A percentile compares a stretch with the other conserved stretches of the same genome.
Conservation (phyloP, 2,329 filamentous ascomycete genomes). For the Phoma herbarum region DNA sequence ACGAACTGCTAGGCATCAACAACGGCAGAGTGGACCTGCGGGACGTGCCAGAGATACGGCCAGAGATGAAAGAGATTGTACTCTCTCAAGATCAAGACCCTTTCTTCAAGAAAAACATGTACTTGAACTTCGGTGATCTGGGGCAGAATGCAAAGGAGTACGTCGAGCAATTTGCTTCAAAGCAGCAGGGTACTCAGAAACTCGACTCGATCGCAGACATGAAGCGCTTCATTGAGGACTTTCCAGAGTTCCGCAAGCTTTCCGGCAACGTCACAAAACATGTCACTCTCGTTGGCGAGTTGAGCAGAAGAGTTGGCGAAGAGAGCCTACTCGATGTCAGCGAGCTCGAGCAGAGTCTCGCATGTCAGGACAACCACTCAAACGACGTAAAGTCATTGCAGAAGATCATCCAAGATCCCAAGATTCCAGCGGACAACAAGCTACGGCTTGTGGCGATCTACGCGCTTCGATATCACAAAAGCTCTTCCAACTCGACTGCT, state of each 20-base stretch:
- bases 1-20: constrained; percentile 90
- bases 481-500: constrained; percentile 81
- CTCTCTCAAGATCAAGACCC: constrained; percentile 96
- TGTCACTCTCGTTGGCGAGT: constrained; percentile 91
- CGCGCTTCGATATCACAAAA: constrained; percentile 88
- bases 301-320: constrained; percentile 85
- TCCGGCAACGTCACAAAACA: constrained; percentile 99
- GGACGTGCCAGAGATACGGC: constrained; percentile 81
- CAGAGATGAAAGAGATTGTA: constrained; percentile 92
- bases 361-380: constrained; percentile 94
- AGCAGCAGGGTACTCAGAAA: constrained; percentile 95
- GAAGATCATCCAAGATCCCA: constrained; percentile 80
- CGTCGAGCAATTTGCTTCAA: constrained; percentile 96
- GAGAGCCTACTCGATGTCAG: constrained; percentile 94
- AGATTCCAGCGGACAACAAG: constrained; percentile 82
- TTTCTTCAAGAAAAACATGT: constrained; percentile 99
- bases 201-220: constrained; percentile 98
- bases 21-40: constrained; percentile 94
- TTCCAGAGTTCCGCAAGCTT: constrained; percentile 95
- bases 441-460: constrained; percentile 93
- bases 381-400: constrained; percentile 93
- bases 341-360: constrained; percentile 94
- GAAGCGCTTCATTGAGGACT: constrained; percentile 99
- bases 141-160: constrained; percentile 98
- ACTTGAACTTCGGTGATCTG: constrained; percentile 93